phyloP scores from a whole-genome alignment of 371 early-diverging fungal species.

The Circinella umbellata region DNA sequence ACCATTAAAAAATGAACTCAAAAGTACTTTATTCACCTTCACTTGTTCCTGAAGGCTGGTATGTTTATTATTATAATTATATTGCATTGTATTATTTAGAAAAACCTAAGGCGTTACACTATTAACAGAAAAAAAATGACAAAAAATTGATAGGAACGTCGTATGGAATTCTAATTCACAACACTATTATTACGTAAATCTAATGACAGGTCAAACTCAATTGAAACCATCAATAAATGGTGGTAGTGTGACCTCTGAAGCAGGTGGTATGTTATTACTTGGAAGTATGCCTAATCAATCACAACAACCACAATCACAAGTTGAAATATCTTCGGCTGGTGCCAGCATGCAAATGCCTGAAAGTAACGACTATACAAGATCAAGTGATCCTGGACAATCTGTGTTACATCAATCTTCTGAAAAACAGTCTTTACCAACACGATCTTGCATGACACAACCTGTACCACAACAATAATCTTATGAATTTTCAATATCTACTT shows the following conservation, averaged over 20 bases:
- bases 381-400: not conserved
- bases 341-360: conserved; percentile 11
- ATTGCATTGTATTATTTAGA: too few species aligned
- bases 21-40: not conserved
- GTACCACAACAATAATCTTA: not conserved
- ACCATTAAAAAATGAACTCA: not conserved
- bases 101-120: not conserved
- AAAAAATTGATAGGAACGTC: conserved; percentile 28
- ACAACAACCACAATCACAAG: too few species aligned
- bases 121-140: not conserved
- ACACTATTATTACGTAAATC: conserved; percentile 43
- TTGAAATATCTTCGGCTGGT: not conserved
- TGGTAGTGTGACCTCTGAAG: too few species aligned
- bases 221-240: conserved; percentile 37
- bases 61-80: not conserved
- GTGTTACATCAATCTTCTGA: not conserved
- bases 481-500: not conserved
- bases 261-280: conserved; percentile 1
- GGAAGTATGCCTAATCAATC: not conserved
- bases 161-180: conserved; percentile 42
- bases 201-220: conserved; percentile 42
- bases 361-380: not conserved
- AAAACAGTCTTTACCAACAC: not conserved
- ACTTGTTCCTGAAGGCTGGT: not conserved
- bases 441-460: not conserved